Conservation (phyloP, 1,284 basidiomycete genomes). For the Pterula multifida region DNA sequence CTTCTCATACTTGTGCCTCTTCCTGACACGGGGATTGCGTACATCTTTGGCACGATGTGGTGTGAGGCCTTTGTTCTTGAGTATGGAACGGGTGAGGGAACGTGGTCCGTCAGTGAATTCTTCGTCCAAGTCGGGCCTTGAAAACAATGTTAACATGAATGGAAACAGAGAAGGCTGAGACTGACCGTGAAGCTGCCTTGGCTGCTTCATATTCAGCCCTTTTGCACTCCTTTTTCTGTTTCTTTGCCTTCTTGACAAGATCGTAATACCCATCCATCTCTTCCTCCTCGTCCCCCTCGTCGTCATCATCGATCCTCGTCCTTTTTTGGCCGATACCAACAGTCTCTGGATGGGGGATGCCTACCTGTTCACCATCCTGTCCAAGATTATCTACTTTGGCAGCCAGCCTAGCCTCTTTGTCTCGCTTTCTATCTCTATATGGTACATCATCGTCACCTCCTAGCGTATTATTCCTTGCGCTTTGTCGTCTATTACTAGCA, state of each 20-base stretch:
- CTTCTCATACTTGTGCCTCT: constrained; percentile 83
- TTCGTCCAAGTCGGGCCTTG: constrained; percentile 39
- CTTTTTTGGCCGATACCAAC: constrained; percentile 23
- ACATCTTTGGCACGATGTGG: constrained; percentile 77
- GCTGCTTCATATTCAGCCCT: constrained; percentile 69
- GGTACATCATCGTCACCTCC: constrained; percentile 89
- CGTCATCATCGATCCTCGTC: constrained; percentile 33
- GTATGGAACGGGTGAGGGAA: constrained; percentile 77
- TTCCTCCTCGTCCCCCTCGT: constrained; percentile 27
- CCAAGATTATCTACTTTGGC: constrained; percentile 17
- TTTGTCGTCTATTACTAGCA: constrained; percentile 55
- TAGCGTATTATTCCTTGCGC: constrained; percentile 48
- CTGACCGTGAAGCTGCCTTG: constrained; percentile 53
- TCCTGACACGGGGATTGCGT: constrained; percentile 94
- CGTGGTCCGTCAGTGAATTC: constrained; percentile 61
- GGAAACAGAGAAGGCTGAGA: constrained; percentile 7
- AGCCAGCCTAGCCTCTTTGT: constrained; percentile 38
- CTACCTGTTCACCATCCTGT: constrained; percentile 54
- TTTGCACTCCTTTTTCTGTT: constrained; percentile 66
- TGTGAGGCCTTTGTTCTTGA: constrained; percentile 88
- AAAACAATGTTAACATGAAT: constrained; percentile 6
- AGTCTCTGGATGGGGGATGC: constrained; percentile 41
- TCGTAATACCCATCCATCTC: constrained; percentile 75
- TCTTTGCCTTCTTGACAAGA: constrained; percentile 66
- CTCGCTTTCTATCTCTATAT: constrained; percentile 56